A percentile compares a stretch with the other conserved stretches of the same genome.
Conservation (phyloP, 345 rosid species). For the Boechera retrofracta region DNA sequence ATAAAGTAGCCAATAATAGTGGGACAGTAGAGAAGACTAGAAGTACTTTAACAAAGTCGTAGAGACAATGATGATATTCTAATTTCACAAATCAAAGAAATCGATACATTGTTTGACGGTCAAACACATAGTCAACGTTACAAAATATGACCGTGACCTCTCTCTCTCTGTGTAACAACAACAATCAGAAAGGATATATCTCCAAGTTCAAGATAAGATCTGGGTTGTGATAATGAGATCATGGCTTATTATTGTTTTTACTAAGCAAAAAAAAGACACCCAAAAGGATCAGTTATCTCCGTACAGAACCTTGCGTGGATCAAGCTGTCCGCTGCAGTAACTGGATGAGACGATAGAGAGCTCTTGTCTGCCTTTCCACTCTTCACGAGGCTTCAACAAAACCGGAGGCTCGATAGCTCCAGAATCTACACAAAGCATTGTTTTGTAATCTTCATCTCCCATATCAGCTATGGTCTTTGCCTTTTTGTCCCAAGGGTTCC, state of each 20-base stretch:
- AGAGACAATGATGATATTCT: background rate
- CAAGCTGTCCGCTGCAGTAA: constrained; percentile 94
- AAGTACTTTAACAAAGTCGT: background rate
- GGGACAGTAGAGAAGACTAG: background rate
- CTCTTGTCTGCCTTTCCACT: constrained; percentile 91
- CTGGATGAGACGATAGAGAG: constrained; percentile 90
- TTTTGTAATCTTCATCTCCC: constrained; percentile 88
- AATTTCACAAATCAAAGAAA: constrained; percentile 21
- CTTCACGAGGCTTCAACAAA: constrained; percentile 76
- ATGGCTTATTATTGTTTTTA: constrained; percentile 35
- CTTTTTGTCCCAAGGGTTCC: constrained; percentile 98
- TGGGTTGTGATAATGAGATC: constrained; percentile 23
- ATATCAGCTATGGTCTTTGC: constrained; percentile 78
- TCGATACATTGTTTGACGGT: constrained; percentile 36
- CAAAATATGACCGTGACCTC: constrained; percentile 48
- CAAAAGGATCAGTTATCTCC: constrained; percentile 53
- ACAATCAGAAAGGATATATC: constrained; percentile 20
- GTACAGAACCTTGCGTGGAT: constrained; percentile 81
- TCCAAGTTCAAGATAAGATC: constrained; percentile 31
- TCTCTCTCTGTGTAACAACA: constrained; percentile 21
- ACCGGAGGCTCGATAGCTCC: constrained; percentile 75
- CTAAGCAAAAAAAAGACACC: background rate
- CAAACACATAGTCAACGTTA: constrained; percentile 52
- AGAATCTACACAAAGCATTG: constrained; percentile 84
- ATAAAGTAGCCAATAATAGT: background rate